phyloP scores from a whole-genome alignment of 2,329 filamentous ascomycete species.

The Aspergillus fumigatus region DNA sequence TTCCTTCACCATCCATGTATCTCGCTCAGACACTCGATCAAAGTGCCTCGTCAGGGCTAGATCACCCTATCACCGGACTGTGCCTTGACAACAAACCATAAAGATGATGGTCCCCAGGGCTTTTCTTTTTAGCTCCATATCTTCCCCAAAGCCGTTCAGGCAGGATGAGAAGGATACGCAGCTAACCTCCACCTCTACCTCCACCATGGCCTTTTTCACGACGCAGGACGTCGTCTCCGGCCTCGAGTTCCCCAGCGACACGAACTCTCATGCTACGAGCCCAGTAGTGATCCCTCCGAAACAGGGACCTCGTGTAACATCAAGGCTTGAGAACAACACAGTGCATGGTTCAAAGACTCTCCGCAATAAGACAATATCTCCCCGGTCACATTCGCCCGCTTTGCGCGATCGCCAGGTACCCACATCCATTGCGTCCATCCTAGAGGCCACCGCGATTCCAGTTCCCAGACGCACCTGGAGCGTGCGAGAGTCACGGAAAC shows the following conservation, averaged over 20 bases:
- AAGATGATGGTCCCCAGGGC: constrained; percentile 42
- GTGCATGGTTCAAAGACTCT: constrained; percentile 17
- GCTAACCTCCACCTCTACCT: constrained; percentile 4
- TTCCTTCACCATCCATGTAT: constrained; percentile 32
- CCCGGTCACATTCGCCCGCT: constrained; percentile 24
- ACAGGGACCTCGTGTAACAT: constrained; percentile 20
- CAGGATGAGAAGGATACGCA: constrained; percentile 11
- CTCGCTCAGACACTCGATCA: constrained; percentile 37
- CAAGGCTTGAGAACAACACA: constrained; percentile 11
- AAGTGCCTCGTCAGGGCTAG: constrained; percentile 36
- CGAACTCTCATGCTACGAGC: constrained; percentile 15
- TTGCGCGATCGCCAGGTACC: constrained; percentile 43
- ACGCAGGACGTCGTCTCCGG: constrained; percentile 9
- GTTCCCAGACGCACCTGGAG: constrained; percentile 42
- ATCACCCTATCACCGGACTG: constrained; percentile 12
- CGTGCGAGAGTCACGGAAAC: constrained; percentile 35
- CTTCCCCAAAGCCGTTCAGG: constrained; percentile 18
- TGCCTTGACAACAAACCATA: constrained; percentile 12
- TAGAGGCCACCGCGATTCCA: constrained; percentile 58
- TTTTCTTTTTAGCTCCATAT: constrained; percentile 33
- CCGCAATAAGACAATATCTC: constrained; percentile 16
- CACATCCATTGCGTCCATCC: constrained; percentile 53
- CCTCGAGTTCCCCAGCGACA: constrained; percentile 13
- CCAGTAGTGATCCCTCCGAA: constrained; percentile 36
- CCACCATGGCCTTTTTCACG: constrained; percentile 6